Evolutionary conservation across 768 basidiomycete species (phyloP), one percentile per base, ranked within the genome.

Genomic region (Calocybe gangraenosa): DNA sequence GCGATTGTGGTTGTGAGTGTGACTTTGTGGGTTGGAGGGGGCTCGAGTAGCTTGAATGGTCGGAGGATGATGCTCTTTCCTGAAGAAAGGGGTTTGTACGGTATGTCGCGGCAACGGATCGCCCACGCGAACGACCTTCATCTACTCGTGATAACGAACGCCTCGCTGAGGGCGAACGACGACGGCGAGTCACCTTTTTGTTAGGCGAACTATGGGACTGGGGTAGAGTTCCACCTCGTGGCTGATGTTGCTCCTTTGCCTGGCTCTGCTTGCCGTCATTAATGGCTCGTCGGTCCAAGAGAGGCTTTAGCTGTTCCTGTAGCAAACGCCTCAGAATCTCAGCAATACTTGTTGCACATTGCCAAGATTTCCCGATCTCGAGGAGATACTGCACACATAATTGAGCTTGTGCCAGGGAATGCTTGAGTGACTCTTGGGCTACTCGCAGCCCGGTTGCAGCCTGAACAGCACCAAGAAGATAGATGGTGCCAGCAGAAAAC

Each of bases 401-500:
- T 40, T 73, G 65, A 7, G 72, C 70, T 40, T 77, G 71, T 0
- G 65, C 54, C 33, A 73, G 56, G 3, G 74, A 66, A 3, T 69
- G 64, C 6, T 67, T 63, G 19, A 78, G 66, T 2, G 75, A 68
- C 48, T 74, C 73, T 43, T 69, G 62, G 0, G 74, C 76, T 2
- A 74, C 62, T 3, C 77, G 73, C 4, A 69, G 57, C 19, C 70
- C 67, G 20, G 72, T 69, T n/a, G 68, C 68, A 1, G 78, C 75
- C 56, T 78, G 74, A 46, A 78, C 71, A 14, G 77, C 76, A 15
- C 68, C 66, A 32, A 81, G 67, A 13, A 82, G 69, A 53, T 72
- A 80, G 7, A 79, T 69, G 3, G 78, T 82, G 13, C 79, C 81
- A 1, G 80, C 78, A 3, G 75, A 74, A 61, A 81, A 83, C 15